Percentiles rank a stretch among this genome's conserved stretches.
These are phyloP conservation scores for Prunus fruticosa DNA, from an alignment of 306 rosid genomes.

Conservation along the genomic window DNA sequence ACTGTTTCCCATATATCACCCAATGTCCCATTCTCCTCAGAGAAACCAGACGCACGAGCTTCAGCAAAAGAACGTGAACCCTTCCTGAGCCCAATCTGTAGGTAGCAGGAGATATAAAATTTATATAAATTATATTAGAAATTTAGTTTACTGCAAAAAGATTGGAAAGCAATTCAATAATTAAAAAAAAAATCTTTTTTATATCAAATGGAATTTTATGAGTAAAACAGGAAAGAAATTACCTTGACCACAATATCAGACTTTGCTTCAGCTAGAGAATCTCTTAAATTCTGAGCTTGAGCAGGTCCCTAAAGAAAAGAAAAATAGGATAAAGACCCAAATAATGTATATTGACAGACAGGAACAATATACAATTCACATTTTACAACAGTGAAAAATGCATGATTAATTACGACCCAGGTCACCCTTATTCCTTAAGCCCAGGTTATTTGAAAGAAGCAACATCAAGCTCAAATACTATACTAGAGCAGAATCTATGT, in stretches of 20 bases:
- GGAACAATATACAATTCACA: not conserved
- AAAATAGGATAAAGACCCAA: not conserved
- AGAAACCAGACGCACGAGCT: conserved; percentile 88
- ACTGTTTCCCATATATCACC: conserved; percentile 91
- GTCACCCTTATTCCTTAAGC: no score
- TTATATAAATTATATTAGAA: not conserved
- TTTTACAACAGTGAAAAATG: not conserved
- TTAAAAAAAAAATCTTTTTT: not conserved
- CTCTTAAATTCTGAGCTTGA: conserved; percentile 94
- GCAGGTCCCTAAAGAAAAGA: conserved; percentile 79
- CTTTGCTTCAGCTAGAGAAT: conserved; percentile 80
- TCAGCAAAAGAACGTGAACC: conserved; percentile 87
- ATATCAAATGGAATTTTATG: not conserved
- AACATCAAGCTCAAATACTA: not conserved
- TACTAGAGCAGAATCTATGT: not conserved
- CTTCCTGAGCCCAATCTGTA: conserved; percentile 92
- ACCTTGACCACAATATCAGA: conserved; percentile 96
- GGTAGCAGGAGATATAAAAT: not conserved
- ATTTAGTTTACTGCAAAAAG: not conserved
- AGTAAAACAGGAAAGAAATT: conserved; percentile 5
- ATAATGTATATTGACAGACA: not conserved
- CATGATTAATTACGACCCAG: not conserved
- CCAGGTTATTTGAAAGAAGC: not conserved
- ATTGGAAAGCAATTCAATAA: not conserved
- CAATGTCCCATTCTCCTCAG: conserved; percentile 87